Evolutionary conservation across 371 early-diverging fungal genomes (phyloP), one percentile per base, ranked within the genome.

Genomic region (Capillidium rhysosporum): DNA sequence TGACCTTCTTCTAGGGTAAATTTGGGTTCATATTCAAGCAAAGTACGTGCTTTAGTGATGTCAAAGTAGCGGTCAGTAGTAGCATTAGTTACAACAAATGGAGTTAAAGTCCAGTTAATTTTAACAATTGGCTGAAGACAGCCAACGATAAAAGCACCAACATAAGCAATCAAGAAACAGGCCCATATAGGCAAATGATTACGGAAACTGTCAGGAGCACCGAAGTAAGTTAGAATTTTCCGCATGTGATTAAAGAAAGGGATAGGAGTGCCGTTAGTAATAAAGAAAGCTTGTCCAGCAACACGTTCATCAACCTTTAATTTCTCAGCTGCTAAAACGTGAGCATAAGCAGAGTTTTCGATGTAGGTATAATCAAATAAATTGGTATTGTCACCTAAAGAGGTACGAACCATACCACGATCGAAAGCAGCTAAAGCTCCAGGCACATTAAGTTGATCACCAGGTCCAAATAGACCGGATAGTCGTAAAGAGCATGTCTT

Each of bases 301-400:
- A 65, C 63, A n/a, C 56, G 46, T 18, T 63, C 57, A n/a, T 65
- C 64, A 28, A 59, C 62, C 4, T 67, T 59, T 30, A 92, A 64
- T 58, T 78, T 82, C 46, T 91, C 81, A 1, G 83, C 84, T 10
- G 92, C 92, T 49, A 90, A 69, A 1, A 92, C 63, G 59, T 92
- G 95, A 12, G 90, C 90, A 49, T 88, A 77, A 2, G 92, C 90
- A 12, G 85, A 79, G 55, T 94, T 94, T 58, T 82, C 90, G 23
- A 94, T 94, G 62, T 89, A 92, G 9, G 93, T 92, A 63, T 80
- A 90, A 62, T 92, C 93, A 68, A 88, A 84, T 57, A 90, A 61
- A 16, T 79, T 80, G 0, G 72, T 69, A 69, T 91, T 92, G 59
- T 77, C 68, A n/a, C 95, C 95, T 51, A 94, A 76, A 65, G 84